Evolutionary conservation across 1,284 basidiomycete species (phyloP), one percentile per base, ranked within the genome.

Genomic region (Cutaneotrichosporon cyanovorans): DNA sequence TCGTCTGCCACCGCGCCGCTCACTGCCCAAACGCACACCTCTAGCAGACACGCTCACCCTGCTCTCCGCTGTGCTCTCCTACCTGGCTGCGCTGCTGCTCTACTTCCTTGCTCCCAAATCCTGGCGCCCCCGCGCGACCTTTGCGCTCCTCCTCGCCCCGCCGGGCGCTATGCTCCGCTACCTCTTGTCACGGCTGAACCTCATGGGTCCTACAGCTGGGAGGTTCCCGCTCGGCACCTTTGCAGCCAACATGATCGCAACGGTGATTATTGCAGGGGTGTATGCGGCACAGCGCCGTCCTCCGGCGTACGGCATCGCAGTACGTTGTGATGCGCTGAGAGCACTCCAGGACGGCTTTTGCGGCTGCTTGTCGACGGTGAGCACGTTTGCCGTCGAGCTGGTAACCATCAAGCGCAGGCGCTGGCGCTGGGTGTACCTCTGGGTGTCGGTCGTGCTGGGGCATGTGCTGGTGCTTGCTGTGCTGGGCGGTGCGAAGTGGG

Each of bases 351-450:
- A 96, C 62, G 95, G 95, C 3, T 96, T 91, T 63, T 97, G 92
- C 64, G 95, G 92, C 8, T 91, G 89, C 70, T 74, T 98, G 55
- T 92, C 85, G 4, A 99, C 95, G 0, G 79, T 99, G 52, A 91
- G 87, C 70, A 98, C 92, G 11, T 93, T 97, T 65, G 84, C 82
- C 2, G 82, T 83, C 4, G 95, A 99, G 67, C 70, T 88, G 28
- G 69, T 76, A 7, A 78, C 78, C 4, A 71, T 95, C 43, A 73
- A 72, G 38, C 68, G 75, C 11, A 68, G 43, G 38, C 45, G 53
- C 41, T 64, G 63, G 66, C 61, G 58, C 22, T 81, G 78, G 73
- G 60, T 80, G 31, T 96, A 96, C 66, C 80, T 79, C 18, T 54
- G 77, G 2, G 60, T 80, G 33, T 91, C 86, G 59, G 83, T 85